These are phyloP conservation scores for Aspergillus calidoustus DNA, from an alignment of 2,329 filamentous ascomycete genomes.

Conservation along the genomic window DNA sequence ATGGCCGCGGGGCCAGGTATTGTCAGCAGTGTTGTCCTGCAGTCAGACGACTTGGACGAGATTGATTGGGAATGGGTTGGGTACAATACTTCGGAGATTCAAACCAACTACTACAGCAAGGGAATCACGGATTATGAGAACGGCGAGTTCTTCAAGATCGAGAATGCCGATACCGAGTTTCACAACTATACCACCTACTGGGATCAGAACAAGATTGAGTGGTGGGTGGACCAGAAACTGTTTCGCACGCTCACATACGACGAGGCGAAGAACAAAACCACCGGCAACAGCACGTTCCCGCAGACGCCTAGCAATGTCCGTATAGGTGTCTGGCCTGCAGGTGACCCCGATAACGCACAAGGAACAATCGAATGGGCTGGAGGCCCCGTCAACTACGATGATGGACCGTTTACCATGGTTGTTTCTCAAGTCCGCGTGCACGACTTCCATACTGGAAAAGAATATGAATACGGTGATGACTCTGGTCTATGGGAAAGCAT, in stretches of 20 bases:
- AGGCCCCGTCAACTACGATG: constrained; percentile 67
- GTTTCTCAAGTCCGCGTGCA: constrained; percentile 65
- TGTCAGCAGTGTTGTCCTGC: constrained; percentile 79
- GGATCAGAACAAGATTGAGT: constrained; percentile 66
- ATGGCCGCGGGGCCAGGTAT: constrained; percentile 75
- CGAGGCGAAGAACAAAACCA: constrained; percentile 60
- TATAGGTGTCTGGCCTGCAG: constrained; percentile 71
- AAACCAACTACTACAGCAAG: constrained; percentile 97
- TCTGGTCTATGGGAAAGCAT: constrained; percentile 69
- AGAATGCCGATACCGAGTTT: constrained; percentile 59
- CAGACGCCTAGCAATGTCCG: constrained; percentile 76
- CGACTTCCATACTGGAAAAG: constrained; percentile 65
- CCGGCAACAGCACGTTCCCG: constrained; percentile 64
- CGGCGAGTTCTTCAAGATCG: constrained; percentile 73
- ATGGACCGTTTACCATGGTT: constrained; percentile 74
- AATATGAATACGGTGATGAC: constrained; percentile 68
- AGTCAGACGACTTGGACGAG: constrained; percentile 84
- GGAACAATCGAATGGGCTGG: constrained; percentile 71
- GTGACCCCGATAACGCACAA: constrained; percentile 43
- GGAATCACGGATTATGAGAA: constrained; percentile 79
- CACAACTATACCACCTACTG: constrained; percentile 65
- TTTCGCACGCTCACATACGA: constrained; percentile 65
- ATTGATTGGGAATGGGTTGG: constrained; percentile 69
- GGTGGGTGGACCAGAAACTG: constrained; percentile 66
- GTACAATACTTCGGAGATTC: constrained; percentile 50